Evolutionary conservation across 2,329 filamentous ascomycete genomes (phyloP), one percentile per base, ranked within the genome.

Genomic region (Fusarium xylarioides): DNA sequence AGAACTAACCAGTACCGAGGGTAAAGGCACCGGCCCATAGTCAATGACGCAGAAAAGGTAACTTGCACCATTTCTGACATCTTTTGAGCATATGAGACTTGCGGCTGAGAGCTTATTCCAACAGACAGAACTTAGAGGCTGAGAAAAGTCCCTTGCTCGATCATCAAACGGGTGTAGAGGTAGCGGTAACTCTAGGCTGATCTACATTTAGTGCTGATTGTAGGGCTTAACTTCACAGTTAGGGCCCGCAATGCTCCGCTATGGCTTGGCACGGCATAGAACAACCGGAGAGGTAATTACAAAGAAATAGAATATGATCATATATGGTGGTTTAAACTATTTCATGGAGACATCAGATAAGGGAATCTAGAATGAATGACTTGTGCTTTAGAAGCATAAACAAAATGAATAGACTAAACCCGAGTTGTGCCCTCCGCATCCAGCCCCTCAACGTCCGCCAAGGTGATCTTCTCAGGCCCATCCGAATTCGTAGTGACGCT

Each of bases 231-330:
- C 35, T 38, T 19, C 9, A 38, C 18, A 19, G 18, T 18, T 35
- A 18, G 34, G 34, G 18, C 5, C 35, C 10, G 18, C 19, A 11
- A 19, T 18, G 10, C 35, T 38, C 37, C 2, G 5, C 19, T n/a
- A 12, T 40, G 4, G 2, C 8, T 21, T 40, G 21, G 21, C 21
- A 9, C 8, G 38, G 4, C n/a, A n/a, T 11, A 9, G 9, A 10
- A 42, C 40, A n/a, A n/a, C 14, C 2, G 5, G 7, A 11, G 8
- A n/a, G 5, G 5, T 10, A 16, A 42, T n/a, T 42, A 16, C 9
- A 6, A 11, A n/a, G 21, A 5, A n/a, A 10, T n/a, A 7, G 6
- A 42, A n/a, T 11, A n/a, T n/a, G 14, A 8, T 16, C 1, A n/a
- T 42, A 42, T n/a, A 6, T 16, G 14, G 11, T 21, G 19, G 19